A percentile compares a stretch with the other conserved stretches of the same genome.
These are phyloP conservation scores for Artemisia annua DNA, from an alignment of 129 eudicot species.

Conservation along the genomic window DNA sequence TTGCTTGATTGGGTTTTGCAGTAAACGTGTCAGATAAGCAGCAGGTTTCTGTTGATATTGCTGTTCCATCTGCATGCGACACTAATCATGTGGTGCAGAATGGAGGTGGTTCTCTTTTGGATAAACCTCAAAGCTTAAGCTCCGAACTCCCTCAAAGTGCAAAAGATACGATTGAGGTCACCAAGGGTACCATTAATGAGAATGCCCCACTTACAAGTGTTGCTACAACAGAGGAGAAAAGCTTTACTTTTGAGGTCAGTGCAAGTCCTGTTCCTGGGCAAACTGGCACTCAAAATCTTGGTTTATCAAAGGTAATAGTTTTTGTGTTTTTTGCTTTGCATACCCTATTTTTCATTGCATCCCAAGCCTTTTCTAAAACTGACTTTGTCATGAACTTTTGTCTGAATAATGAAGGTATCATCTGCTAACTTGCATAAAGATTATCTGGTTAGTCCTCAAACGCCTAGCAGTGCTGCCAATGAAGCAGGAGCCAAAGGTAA, in stretches of 20 bases:
- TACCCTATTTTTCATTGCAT: conserved; percentile 6
- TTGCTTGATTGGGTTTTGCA: conserved; percentile 28
- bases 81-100: conserved; percentile 27
- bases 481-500: conserved; percentile 43
- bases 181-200: conserved; percentile 27
- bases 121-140: conserved; percentile 36
- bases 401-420: conserved; percentile 45
- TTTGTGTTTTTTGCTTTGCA: neutral
- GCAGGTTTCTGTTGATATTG: conserved; percentile 32
- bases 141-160: conserved; percentile 37
- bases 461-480: conserved; percentile 24
- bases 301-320: conserved; percentile 28
- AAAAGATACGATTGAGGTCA: conserved; percentile 25
- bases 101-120: conserved; percentile 33
- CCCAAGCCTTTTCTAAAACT: conserved; percentile 8
- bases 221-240: conserved; percentile 43
- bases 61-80: conserved; percentile 22
- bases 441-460: conserved; percentile 32
- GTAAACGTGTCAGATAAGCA: conserved; percentile 31
- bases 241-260: conserved; percentile 57
- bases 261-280: conserved; percentile 28
- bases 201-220: conserved; percentile 26
- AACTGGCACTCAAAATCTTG: conserved; percentile 30
- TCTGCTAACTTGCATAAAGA: conserved; percentile 35
- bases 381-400: neutral